Evolutionary conservation across 176 grass and related monocot genomes (phyloP).

Genomic region (Oryza nivara): DNA sequence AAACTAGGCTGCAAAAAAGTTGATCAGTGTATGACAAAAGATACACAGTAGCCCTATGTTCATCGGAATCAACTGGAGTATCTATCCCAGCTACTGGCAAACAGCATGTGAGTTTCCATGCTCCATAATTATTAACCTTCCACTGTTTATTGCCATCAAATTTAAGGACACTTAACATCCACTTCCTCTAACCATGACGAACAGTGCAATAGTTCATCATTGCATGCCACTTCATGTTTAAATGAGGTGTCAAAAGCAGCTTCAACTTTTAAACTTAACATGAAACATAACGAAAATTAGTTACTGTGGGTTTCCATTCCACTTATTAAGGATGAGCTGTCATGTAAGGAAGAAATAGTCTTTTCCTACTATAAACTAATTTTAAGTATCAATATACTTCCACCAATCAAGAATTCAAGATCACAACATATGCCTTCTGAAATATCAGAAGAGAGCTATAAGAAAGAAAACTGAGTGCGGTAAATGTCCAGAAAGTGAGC

Average conservation of each 20-base stretch:
- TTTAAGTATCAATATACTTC: conserved; percentile 21
- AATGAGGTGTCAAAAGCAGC: neutral
- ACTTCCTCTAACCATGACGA: neutral
- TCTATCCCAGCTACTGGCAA: neutral
- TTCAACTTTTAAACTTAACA: conserved; percentile 7
- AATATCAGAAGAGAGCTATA: neutral
- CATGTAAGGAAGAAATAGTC: conserved; percentile 19
- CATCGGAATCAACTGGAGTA: neutral
- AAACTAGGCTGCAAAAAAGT: conserved; percentile 19
- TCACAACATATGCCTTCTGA: neutral
- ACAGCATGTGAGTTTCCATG: neutral
- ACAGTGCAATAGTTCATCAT: neutral
- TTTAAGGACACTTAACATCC: neutral
- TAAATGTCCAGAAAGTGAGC: conserved; percentile 6
- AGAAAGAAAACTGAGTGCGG: neutral
- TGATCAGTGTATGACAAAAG: neutral
- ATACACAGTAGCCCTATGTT: neutral
- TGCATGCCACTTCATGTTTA: neutral
- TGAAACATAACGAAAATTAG: conserved; percentile 4
- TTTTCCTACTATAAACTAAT: conserved; percentile 9
- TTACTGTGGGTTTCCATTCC: neutral
- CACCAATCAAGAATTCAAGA: neutral
- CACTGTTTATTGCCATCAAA: neutral
- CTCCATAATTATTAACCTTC: neutral
- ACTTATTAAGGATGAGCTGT: neutral